phyloP scores from a whole-genome alignment of 140 eudicot genomes.

The Anethum foeniculum region DNA sequence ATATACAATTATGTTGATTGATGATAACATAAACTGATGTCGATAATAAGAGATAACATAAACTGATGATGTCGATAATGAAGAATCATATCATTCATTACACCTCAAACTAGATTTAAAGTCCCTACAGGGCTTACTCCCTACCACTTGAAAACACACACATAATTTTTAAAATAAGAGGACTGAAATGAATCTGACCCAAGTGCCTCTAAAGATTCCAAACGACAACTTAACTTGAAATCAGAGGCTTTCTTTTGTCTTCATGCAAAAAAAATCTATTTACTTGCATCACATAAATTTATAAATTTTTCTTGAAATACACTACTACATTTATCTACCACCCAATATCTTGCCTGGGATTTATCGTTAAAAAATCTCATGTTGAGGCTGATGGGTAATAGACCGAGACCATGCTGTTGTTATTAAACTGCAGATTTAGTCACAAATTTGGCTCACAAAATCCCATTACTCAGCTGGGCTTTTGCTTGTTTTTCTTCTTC shows the following conservation, averaged over 20 bases:
- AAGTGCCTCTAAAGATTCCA: not conserved
- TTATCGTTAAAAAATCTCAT: not conserved
- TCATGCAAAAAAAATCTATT: not conserved
- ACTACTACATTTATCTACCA: slow-evolving; percentile 1
- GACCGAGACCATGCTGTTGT: not conserved
- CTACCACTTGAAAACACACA: not conserved
- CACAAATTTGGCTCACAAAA: not conserved
- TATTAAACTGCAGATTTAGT: not conserved
- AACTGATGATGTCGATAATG: not conserved
- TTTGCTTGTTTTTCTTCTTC: slow-evolving; percentile 10
- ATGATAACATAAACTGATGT: not conserved
- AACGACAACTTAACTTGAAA: not conserved
- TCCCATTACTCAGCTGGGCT: slow-evolving; percentile 21
- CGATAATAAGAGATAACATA: not conserved
- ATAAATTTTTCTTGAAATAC: not conserved
- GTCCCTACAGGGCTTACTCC: not conserved
- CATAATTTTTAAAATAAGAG: not conserved
- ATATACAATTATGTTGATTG: too few species aligned
- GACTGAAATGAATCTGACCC: slow-evolving; percentile 3
- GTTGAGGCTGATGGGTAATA: slow-evolving; percentile 5
- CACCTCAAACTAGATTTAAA: not conserved
- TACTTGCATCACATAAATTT: not conserved
- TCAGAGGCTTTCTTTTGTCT: not conserved
- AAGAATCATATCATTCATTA: not conserved
- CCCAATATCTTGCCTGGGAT: slow-evolving; percentile 2